Percentiles rank a stretch among this genome's conserved stretches.
phyloP scores from a whole-genome alignment of 2,329 filamentous ascomycete species.

The Calonectria naviculata region DNA sequence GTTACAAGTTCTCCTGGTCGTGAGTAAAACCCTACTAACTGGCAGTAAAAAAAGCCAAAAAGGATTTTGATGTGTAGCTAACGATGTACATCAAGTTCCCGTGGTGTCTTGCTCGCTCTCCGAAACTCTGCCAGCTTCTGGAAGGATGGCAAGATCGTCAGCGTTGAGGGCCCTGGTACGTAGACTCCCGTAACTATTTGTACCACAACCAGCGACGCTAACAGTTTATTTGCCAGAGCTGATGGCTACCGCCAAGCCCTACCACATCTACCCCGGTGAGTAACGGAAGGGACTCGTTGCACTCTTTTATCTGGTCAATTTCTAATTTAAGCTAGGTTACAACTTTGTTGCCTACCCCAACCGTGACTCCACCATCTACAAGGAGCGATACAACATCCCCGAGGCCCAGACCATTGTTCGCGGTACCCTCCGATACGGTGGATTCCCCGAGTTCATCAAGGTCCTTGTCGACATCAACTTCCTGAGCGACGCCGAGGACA shows the following conservation, averaged over 20 bases:
- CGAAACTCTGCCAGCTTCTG: conserved; percentile 88
- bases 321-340: conserved; percentile 60
- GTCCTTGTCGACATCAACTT: conserved; percentile 91
- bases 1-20: conserved; percentile 73
- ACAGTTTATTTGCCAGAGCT: conserved; percentile 63
- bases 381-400: conserved; percentile 89
- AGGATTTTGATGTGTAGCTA: background rate
- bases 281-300: background rate
- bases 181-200: background rate
- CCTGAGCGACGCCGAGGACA: conserved; percentile 76
- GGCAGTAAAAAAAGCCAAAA: too few species aligned
- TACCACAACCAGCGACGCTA: background rate
- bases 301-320: background rate
- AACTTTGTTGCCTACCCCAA: conserved; percentile 94
- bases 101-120: conserved; percentile 89
- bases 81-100: conserved; percentile 53
- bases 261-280: conserved; percentile 80
- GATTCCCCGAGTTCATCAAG: conserved; percentile 92
- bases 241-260: conserved; percentile 90
- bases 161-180: conserved; percentile 62
- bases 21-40: background rate
- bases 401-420: conserved; percentile 91
- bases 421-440: conserved; percentile 84
- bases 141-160: conserved; percentile 80
- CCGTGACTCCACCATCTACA: conserved; percentile 88